Conservation (phyloP, 73 alveolate genomes). For the Stentor roeselii region DNA sequence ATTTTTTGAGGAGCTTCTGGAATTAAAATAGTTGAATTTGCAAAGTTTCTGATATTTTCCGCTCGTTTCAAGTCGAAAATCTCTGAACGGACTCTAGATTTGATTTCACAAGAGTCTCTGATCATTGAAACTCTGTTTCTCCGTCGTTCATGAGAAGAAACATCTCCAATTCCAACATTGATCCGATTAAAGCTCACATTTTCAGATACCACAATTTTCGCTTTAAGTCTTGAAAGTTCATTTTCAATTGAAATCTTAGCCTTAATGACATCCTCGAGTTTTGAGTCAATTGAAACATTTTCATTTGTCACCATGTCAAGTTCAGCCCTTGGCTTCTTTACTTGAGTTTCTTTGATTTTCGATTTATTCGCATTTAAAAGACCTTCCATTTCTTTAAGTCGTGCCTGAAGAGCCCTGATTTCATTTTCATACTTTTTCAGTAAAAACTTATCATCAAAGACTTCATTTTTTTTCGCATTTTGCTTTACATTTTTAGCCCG, state of each 20-base stretch:
- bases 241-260: background rate
- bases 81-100: too few species aligned
- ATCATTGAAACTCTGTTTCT: too few species aligned
- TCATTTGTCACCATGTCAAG: background rate
- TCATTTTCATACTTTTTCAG: background rate
- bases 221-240: background rate
- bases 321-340: background rate
- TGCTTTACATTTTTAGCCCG: slow-evolving; percentile 92
- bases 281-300: background rate
- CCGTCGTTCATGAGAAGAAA: too few species aligned
- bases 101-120: too few species aligned
- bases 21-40: too few species aligned
- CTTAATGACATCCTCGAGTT: background rate
- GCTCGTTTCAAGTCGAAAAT: too few species aligned
- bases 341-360: background rate
- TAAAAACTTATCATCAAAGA: background rate
- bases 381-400: background rate
- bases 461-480: slow-evolving; percentile 58
- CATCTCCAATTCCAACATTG: too few species aligned
- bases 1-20: too few species aligned
- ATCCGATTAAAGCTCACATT: too few species aligned
- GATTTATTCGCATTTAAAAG: background rate
- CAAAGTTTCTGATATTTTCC: too few species aligned
- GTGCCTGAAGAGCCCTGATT: background rate
- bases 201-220: background rate